Evolutionary conservation across 352 stramenopile species (phyloP).

Genomic region (Pythium dissotocum): DNA sequence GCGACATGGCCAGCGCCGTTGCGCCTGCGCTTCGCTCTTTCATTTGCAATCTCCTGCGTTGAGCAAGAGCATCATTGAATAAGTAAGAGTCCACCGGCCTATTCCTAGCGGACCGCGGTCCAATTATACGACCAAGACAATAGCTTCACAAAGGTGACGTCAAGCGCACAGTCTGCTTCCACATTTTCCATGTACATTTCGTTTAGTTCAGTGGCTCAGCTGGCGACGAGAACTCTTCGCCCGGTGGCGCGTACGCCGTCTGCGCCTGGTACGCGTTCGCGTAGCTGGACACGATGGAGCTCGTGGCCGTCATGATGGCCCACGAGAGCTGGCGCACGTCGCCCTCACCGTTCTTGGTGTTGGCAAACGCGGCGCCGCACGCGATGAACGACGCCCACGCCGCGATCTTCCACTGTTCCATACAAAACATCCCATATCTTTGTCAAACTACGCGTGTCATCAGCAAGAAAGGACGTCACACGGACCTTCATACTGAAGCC

Average conservation of each 20-base stretch:
- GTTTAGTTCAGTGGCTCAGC: conserved; percentile 2
- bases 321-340: conserved; percentile 69
- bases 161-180: too few species aligned
- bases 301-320: conserved; percentile 78
- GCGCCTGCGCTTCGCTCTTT: neutral
- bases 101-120: neutral
- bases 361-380: conserved; percentile 63
- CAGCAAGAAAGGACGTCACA: neutral
- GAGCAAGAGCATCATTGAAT: neutral
- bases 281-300: conserved; percentile 65
- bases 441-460: neutral
- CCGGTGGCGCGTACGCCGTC: neutral
- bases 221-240: conserved; percentile 10
- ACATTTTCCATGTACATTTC: neutral
- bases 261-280: conserved; percentile 16
- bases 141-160: neutral
- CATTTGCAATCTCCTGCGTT: neutral
- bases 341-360: conserved; percentile 55
- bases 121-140: neutral
- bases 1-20: neutral
- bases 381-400: conserved; percentile 70
- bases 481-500: conserved; percentile 69
- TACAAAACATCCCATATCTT: neutral
- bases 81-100: neutral
- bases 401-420: conserved; percentile 56